Evolutionary conservation across 192 early-diverging fungal genomes (phyloP).

Genomic region (Backusella circina): DNA sequence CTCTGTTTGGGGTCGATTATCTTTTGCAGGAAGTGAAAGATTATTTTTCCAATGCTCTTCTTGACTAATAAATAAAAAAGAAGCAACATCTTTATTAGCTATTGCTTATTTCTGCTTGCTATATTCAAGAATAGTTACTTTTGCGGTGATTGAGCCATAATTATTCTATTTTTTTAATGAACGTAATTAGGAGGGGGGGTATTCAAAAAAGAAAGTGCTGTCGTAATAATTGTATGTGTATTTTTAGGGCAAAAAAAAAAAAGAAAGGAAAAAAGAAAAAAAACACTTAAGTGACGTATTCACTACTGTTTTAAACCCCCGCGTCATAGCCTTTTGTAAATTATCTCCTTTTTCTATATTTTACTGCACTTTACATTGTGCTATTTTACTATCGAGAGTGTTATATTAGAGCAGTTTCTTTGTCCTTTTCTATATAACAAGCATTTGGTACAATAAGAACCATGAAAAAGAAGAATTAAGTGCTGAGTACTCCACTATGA

Average conservation of each 20-base stretch:
- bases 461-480: too few species aligned
- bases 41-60: slow-evolving; percentile 76
- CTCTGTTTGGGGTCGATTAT: slow-evolving; percentile 91
- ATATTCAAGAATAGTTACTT: not conserved
- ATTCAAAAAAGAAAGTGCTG: not conserved
- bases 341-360: not conserved
- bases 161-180: not conserved
- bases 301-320: too few species aligned
- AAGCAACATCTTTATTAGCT: not conserved
- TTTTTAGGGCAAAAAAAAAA: not conserved
- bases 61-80: slow-evolving; percentile 33
- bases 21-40: slow-evolving; percentile 77
- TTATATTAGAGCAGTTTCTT: too few species aligned
- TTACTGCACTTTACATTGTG: not conserved
- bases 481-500: not conserved
- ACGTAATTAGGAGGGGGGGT: not conserved
- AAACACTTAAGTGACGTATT: too few species aligned
- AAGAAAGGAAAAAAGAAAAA: not conserved
- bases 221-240: not conserved
- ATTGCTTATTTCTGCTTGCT: not conserved
- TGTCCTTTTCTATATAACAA: too few species aligned
- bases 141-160: not conserved
- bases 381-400: too few species aligned
- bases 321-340: too few species aligned
- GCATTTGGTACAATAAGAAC: too few species aligned